A percentile compares a stretch with the other conserved stretches of the same genome.
phyloP scores from a whole-genome alignment of 116 monocot species.

The Dioscorea cayenensis region DNA sequence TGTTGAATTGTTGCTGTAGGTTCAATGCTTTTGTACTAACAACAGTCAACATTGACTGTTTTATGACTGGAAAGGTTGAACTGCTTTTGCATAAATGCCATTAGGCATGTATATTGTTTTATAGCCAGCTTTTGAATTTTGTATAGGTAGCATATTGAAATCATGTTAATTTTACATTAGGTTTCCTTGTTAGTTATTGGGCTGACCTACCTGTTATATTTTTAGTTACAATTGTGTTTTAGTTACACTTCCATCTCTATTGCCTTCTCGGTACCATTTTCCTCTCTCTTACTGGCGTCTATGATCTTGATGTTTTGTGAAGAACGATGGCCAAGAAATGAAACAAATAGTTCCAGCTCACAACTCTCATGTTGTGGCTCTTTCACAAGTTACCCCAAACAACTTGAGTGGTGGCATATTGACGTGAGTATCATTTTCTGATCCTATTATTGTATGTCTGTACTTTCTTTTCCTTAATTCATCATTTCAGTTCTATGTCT shows the following conservation, averaged over 20 bases:
- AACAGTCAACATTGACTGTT: too few relatives aligned
- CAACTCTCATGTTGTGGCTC: slow-evolving; percentile 69
- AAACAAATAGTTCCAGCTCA: slow-evolving; percentile 65
- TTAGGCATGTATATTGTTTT: too few relatives aligned
- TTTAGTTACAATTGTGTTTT: too few relatives aligned
- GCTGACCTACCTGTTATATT: too few relatives aligned
- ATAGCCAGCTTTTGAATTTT: too few relatives aligned
- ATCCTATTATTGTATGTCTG: neutral
- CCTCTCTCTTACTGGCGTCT: slow-evolving; percentile 5
- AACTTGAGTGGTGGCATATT: slow-evolving; percentile 55
- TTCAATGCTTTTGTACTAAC: too few relatives aligned
- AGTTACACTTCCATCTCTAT: neutral
- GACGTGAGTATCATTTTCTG: slow-evolving; percentile 42
- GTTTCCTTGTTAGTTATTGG: too few relatives aligned
- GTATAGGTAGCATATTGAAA: too few relatives aligned
- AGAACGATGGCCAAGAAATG: slow-evolving; percentile 52
- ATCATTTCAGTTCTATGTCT: neutral
- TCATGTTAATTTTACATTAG: too few relatives aligned
- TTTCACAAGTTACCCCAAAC: slow-evolving; percentile 82
- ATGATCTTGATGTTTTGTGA: slow-evolving; percentile 14
- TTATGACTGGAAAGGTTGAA: too few relatives aligned
- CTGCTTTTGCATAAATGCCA: too few relatives aligned
- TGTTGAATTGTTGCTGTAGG: too few relatives aligned
- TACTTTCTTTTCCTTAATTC: neutral
- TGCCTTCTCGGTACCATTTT: neutral